These are phyloP conservation scores for Cercospora zeae-maydis DNA, from an alignment of 2,329 filamentous ascomycete species.

Conservation along the genomic window DNA sequence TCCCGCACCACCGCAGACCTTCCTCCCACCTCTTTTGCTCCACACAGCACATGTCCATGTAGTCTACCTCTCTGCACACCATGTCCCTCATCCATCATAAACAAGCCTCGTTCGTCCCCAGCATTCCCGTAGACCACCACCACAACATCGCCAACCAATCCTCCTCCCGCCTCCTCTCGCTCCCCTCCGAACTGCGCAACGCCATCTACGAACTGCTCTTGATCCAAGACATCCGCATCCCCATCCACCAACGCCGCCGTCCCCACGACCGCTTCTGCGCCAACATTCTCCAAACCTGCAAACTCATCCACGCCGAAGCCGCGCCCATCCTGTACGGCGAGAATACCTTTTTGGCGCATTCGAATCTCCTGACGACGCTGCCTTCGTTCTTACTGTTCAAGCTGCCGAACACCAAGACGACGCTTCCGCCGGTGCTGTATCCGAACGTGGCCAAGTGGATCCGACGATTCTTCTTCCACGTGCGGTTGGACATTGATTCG, in stretches of 20 bases:
- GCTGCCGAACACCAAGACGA: slow-evolving; percentile 10
- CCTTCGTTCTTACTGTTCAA: slow-evolving; percentile 39
- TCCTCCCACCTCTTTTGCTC: not conserved
- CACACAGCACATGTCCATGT: slow-evolving; percentile 17
- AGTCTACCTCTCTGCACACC: slow-evolving; percentile 3
- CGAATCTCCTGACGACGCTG: slow-evolving; percentile 43
- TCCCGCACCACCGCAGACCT: not conserved
- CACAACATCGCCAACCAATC: slow-evolving; percentile 18
- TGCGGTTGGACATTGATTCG: slow-evolving; percentile 51
- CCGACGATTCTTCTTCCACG: slow-evolving; percentile 43
- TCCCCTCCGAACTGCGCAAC: slow-evolving; percentile 60
- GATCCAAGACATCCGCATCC: slow-evolving; percentile 21
- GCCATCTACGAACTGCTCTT: slow-evolving; percentile 50
- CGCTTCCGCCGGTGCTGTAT: slow-evolving; percentile 38
- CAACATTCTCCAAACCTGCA: slow-evolving; percentile 43
- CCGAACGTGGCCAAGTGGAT: slow-evolving; percentile 38
- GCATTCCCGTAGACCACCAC: not conserved
- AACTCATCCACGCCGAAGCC: slow-evolving; percentile 42
- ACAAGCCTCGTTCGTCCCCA: not conserved
- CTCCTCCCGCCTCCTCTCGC: slow-evolving; percentile 37
- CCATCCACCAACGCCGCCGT: not conserved
- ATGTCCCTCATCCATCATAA: not conserved
- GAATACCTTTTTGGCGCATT: slow-evolving; percentile 51
- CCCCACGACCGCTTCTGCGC: slow-evolving; percentile 41
- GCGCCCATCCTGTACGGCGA: slow-evolving; percentile 47